These are phyloP conservation scores for Pyricularia sp. DNA, from an alignment of 2,329 filamentous ascomycete genomes.

Conservation along the genomic window DNA sequence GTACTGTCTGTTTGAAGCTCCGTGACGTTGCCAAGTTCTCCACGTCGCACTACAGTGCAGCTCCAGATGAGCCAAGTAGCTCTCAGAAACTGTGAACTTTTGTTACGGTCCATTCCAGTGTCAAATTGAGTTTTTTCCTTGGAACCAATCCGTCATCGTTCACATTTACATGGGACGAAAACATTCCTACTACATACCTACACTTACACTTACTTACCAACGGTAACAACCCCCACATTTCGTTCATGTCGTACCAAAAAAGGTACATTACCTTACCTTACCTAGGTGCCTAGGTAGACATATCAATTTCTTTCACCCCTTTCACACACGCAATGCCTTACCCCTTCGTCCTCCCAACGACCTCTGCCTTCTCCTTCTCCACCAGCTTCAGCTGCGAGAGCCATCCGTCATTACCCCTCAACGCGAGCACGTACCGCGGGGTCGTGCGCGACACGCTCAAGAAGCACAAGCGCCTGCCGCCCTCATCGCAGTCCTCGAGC, in stretches of 20 bases:
- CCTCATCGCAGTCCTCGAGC: constrained; percentile 55
- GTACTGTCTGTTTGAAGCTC: background rate
- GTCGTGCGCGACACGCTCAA: constrained; percentile 76
- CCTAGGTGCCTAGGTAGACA: background rate
- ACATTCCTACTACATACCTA: background rate
- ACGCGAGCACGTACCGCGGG: constrained; percentile 70
- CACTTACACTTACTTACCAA: background rate
- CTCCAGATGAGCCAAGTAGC: background rate
- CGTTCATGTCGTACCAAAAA: background rate
- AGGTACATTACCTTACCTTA: background rate
- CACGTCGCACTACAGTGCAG: background rate
- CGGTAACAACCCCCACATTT: background rate
- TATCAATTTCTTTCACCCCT: background rate
- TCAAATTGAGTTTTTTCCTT: background rate
- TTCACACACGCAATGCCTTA: constrained; percentile 60
- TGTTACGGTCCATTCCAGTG: background rate
- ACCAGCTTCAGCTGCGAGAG: constrained; percentile 64
- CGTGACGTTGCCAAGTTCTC: background rate
- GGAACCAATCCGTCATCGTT: background rate
- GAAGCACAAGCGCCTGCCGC: constrained; percentile 73
- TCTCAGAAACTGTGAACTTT: background rate
- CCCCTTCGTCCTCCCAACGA: constrained; percentile 78
- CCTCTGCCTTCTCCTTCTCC: constrained; percentile 73
- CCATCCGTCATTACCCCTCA: constrained; percentile 78
- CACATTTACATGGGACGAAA: background rate